These are phyloP conservation scores for Euphrasia confusa DNA, from an alignment of 257 asterid genomes.

Conservation along the genomic window DNA sequence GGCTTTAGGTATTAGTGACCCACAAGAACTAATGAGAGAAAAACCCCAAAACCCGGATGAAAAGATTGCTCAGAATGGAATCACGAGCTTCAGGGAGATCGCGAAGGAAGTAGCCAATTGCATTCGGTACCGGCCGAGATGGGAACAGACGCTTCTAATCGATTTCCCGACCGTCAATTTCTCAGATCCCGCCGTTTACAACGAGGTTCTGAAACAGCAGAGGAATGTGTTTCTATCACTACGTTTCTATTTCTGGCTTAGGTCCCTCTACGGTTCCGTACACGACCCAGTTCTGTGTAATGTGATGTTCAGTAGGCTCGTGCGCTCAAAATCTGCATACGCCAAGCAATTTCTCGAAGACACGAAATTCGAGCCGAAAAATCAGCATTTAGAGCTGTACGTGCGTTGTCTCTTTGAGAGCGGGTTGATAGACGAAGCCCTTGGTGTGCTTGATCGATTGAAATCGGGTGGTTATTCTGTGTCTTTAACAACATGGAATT, in stretches of 20 bases:
- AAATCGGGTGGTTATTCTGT: constrained; percentile 32
- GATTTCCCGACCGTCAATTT: constrained; percentile 57
- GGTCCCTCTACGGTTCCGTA: constrained; percentile 38
- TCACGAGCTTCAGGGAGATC: constrained; percentile 28
- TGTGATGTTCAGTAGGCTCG: constrained; percentile 48
- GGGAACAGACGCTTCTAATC: constrained; percentile 54
- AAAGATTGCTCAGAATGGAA: constrained; percentile 25
- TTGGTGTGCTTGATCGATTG: constrained; percentile 37
- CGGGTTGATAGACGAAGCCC: constrained; percentile 48
- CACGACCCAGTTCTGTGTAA: constrained; percentile 33
- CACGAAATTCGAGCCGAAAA: constrained; percentile 45
- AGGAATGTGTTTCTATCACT: constrained; percentile 37
- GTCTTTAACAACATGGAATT: constrained; percentile 50
- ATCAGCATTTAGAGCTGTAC: constrained; percentile 42
- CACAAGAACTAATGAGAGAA: constrained; percentile 22
- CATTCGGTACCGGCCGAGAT: constrained; percentile 48
- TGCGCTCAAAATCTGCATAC: constrained; percentile 49
- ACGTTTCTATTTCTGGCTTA: constrained; percentile 59
- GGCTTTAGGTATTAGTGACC: constrained; percentile 8
- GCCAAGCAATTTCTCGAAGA: constrained; percentile 42
- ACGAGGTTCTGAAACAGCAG: constrained; percentile 53
- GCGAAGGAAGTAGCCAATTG: constrained; percentile 48
- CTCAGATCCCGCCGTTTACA: constrained; percentile 46
- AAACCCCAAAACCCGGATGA: background rate
- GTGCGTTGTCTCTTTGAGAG: constrained; percentile 41